Evolutionary conservation across 768 basidiomycete genomes (phyloP).

Genomic region (Gymnopilus junonius): DNA sequence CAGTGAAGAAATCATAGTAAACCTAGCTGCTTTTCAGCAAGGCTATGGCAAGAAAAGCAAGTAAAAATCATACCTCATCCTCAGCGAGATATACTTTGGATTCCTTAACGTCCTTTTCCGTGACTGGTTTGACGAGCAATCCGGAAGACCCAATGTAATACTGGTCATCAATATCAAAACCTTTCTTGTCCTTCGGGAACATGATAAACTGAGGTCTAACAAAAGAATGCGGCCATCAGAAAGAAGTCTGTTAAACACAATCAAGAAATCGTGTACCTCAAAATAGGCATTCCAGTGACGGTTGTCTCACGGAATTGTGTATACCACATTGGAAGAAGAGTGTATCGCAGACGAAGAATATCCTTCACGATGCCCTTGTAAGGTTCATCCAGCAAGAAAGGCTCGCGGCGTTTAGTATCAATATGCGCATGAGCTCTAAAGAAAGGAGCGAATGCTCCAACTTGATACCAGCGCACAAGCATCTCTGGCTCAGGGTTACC

Average conservation of each 20-base stretch:
- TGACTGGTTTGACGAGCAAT: slow-evolving; percentile 90
- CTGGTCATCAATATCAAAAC: slow-evolving; percentile 93
- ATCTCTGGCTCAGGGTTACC: slow-evolving; percentile 95
- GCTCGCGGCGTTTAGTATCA: slow-evolving; percentile 97
- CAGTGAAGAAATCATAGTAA: slow-evolving; percentile 93
- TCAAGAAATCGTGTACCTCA: slow-evolving; percentile 57
- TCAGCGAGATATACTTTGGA: slow-evolving; percentile 85
- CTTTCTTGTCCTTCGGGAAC: slow-evolving; percentile 87
- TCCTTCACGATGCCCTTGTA: slow-evolving; percentile 84
- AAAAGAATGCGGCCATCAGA: background rate
- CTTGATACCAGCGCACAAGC: slow-evolving; percentile 96
- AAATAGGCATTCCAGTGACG: slow-evolving; percentile 77
- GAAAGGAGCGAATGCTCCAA: slow-evolving; percentile 95
- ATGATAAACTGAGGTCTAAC: slow-evolving; percentile 91
- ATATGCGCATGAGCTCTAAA: slow-evolving; percentile 99
- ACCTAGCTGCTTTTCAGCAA: slow-evolving; percentile 47
- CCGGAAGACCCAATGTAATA: slow-evolving; percentile 91
- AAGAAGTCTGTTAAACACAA: background rate
- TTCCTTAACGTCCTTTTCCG: slow-evolving; percentile 69
- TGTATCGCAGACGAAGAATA: slow-evolving; percentile 81
- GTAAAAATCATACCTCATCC: slow-evolving; percentile 57
- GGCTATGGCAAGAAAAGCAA: slow-evolving; percentile 5
- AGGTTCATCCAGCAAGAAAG: slow-evolving; percentile 89
- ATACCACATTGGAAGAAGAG: slow-evolving; percentile 93
- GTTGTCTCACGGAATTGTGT: slow-evolving; percentile 94